Evolutionary conservation across 1,284 basidiomycete genomes (phyloP).

Genomic region (Cerrena zonata): DNA sequence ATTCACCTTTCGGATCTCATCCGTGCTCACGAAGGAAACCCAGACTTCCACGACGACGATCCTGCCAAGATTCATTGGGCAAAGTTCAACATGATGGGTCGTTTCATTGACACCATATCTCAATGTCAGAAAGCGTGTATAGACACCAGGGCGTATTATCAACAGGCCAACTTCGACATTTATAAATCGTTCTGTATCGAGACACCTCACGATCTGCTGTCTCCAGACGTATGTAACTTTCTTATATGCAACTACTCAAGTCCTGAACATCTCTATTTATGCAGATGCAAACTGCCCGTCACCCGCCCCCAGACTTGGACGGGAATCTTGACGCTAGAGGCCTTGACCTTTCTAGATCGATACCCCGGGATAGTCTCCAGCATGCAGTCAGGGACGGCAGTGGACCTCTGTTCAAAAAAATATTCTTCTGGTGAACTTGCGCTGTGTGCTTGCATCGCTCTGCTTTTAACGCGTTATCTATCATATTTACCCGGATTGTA

Average conservation of each 20-base stretch:
- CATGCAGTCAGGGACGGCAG: conserved; percentile 15
- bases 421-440: conserved; percentile 26
- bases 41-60: conserved; percentile 55
- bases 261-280: conserved; percentile 8
- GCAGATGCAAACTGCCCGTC: conserved; percentile 56
- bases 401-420: conserved; percentile 22
- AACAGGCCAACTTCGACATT: conserved; percentile 34
- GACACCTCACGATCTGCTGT: conserved; percentile 45
- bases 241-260: not conserved
- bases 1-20: conserved; percentile 80
- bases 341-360: conserved; percentile 13
- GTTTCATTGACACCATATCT: conserved; percentile 63
- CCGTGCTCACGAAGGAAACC: conserved; percentile 71
- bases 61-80: conserved; percentile 74
- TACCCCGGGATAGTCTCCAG: conserved; percentile 19
- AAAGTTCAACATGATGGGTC: conserved; percentile 80
- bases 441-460: not conserved
- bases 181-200: conserved; percentile 46
- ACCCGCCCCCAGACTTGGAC: conserved; percentile 30
- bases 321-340: conserved; percentile 16
- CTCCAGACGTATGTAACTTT: conserved; percentile 46
- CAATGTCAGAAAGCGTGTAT: conserved; percentile 71
- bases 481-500: conserved; percentile 3
- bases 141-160: conserved; percentile 50
- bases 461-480: conserved; percentile 2